These are phyloP conservation scores for Yamadazyma spencermartinsiae DNA, from an alignment of 1,139 yeast genomes.

Conservation along the genomic window DNA sequence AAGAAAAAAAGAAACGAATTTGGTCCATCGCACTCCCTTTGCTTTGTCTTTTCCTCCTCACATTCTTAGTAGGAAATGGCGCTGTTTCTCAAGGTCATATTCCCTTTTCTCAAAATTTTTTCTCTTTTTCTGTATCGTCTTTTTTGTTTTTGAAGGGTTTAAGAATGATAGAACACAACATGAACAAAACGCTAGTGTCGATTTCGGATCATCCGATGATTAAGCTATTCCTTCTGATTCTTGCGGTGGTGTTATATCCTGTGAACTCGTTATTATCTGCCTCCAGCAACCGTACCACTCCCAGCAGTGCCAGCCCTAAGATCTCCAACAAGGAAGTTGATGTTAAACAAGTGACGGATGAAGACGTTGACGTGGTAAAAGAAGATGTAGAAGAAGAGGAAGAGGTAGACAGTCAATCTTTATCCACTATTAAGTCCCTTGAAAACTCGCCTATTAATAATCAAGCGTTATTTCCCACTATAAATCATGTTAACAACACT, in stretches of 20 bases:
- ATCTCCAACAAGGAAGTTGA: background rate
- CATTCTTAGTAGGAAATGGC: too few species aligned
- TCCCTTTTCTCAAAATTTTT: background rate
- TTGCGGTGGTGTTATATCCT: conserved; percentile 9
- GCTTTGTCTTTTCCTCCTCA: background rate
- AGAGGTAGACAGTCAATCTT: background rate
- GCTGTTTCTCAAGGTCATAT: background rate
- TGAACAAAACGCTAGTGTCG: conserved; percentile 6
- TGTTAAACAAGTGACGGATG: background rate
- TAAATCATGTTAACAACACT: conserved; percentile 6
- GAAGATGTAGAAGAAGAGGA: background rate
- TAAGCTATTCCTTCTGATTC: conserved; percentile 9
- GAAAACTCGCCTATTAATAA: background rate
- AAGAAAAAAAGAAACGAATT: too few species aligned
- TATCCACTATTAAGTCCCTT: background rate
- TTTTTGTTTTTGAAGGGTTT: background rate
- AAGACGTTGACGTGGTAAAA: background rate
- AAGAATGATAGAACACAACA: background rate
- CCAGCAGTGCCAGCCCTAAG: conserved; percentile 1
- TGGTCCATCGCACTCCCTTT: background rate
- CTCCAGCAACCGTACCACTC: background rate
- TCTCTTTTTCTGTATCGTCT: background rate
- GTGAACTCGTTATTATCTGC: background rate
- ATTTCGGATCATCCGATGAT: conserved; percentile 11
- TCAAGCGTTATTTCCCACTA: conserved; percentile 4